Conservation (phyloP, 441 rosid species). For the Brassica balearica region DNA sequence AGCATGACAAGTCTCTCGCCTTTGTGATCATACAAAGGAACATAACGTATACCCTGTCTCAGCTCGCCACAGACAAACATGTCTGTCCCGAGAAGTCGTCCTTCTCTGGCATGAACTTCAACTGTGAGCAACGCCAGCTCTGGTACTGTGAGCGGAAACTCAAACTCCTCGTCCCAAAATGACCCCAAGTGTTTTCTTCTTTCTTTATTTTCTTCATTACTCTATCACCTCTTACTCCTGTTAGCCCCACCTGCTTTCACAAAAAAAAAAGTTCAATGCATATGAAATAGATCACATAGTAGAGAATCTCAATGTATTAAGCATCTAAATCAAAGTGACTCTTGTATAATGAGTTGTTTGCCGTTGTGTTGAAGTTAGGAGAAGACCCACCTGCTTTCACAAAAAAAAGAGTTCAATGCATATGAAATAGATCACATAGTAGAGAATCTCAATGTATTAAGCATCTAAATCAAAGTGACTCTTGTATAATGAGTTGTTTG, state of each 20-base stretch:
- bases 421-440: too few species aligned
- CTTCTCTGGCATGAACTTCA: constrained; percentile 58
- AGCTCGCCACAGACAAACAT: constrained; percentile 60
- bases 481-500: constrained; percentile 28
- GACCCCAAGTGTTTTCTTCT: constrained; percentile 59
- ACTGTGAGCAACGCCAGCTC: constrained; percentile 62
- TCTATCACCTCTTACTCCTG: constrained; percentile 58
- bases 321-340: background rate
- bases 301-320: too few species aligned
- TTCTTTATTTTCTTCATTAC: constrained; percentile 58
- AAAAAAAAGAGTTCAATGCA: too few species aligned
- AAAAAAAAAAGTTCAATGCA: too few species aligned
- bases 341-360: constrained; percentile 29
- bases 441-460: background rate
- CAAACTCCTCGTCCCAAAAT: constrained; percentile 63
- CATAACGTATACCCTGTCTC: constrained; percentile 52
- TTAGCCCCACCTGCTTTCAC: constrained; percentile 58
- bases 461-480: background rate
- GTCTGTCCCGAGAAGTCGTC: constrained; percentile 63
- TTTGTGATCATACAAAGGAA: constrained; percentile 55
- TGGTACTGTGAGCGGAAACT: constrained; percentile 56
- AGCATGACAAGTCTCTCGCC: constrained; percentile 43
- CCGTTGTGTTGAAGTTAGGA: constrained; percentile 58
- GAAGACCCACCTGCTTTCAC: constrained; percentile 50
- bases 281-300: too few species aligned